Conservation (phyloP, 2,329 filamentous ascomycete species). For the Calonectria montana region DNA sequence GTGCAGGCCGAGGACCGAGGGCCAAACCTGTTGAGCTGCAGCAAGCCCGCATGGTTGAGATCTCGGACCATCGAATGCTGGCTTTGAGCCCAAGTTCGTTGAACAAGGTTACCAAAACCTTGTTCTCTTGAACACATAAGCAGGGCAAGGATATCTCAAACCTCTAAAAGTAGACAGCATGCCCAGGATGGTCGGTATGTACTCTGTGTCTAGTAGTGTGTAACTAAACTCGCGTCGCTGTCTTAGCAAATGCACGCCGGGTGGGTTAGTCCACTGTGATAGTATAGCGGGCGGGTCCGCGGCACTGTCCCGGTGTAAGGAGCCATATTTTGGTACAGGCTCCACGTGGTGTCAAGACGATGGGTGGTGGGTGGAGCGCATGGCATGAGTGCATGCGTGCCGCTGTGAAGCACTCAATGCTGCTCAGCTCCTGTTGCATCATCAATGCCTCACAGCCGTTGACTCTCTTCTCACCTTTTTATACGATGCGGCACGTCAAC, state of each 20-base stretch:
- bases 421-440: background rate
- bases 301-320: slow-evolving; percentile 42
- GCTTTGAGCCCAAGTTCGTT: background rate
- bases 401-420: slow-evolving; percentile 19
- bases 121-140: background rate
- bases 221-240: slow-evolving; percentile 20
- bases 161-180: slow-evolving; percentile 1
- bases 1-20: slow-evolving; percentile 20
- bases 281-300: slow-evolving; percentile 41
- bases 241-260: slow-evolving; percentile 29
- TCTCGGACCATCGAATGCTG: background rate
- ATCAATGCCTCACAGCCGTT: slow-evolving; percentile 7
- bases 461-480: slow-evolving; percentile 4
- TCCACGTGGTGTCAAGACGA: slow-evolving; percentile 44
- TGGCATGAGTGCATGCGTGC: slow-evolving; percentile 29
- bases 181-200: slow-evolving; percentile 15
- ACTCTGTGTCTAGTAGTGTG: slow-evolving; percentile 16
- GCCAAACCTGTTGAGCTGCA: slow-evolving; percentile 19
- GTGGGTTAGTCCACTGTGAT: slow-evolving; percentile 26
- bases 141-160: slow-evolving; percentile 3
- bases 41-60: slow-evolving; percentile 8
- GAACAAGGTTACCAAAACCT: background rate
- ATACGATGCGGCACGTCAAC: background rate
- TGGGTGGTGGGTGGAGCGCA: slow-evolving; percentile 39
- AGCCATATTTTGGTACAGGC: slow-evolving; percentile 39